A percentile compares a stretch with the other conserved stretches of the same genome.
These are phyloP conservation scores for Biscogniauxia sp. DNA, from an alignment of 2,329 filamentous ascomycete genomes.

Conservation along the genomic window DNA sequence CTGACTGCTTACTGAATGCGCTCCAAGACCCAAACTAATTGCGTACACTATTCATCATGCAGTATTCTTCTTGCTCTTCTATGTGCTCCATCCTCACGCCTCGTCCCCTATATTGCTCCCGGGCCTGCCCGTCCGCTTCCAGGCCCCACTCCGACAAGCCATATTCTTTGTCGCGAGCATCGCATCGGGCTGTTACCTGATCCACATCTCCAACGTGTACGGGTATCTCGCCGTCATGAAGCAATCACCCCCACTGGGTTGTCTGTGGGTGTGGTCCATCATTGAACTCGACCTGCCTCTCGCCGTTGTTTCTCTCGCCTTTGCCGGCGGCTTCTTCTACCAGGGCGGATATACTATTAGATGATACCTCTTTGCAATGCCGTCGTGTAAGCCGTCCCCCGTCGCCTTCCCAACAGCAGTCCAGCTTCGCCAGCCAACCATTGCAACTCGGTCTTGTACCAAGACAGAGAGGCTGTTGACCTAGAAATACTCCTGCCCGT, in stretches of 20 bases:
- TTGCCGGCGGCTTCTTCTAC: constrained; percentile 46
- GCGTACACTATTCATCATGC: background rate
- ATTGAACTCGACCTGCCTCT: constrained; percentile 75
- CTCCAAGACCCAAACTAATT: constrained; percentile 5
- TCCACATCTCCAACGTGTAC: constrained; percentile 75
- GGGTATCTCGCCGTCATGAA: constrained; percentile 91
- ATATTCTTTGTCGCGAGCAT: constrained; percentile 65
- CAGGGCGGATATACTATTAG: constrained; percentile 49
- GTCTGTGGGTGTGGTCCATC: constrained; percentile 90
- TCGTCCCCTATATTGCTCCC: constrained; percentile 50
- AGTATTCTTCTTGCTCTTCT: constrained; percentile 58
- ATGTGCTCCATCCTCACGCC: constrained; percentile 53
- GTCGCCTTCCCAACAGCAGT: constrained; percentile 38
- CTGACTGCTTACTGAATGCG: background rate
- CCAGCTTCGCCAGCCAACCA: constrained; percentile 44
- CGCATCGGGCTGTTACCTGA: constrained; percentile 70
- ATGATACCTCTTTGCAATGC: constrained; percentile 8
- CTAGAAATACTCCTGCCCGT: constrained; percentile 41
- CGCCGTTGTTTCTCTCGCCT: constrained; percentile 55
- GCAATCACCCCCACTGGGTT: constrained; percentile 81
- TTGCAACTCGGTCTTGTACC: constrained; percentile 35
- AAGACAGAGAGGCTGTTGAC: constrained; percentile 33
- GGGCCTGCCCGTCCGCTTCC: constrained; percentile 44
- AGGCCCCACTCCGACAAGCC: constrained; percentile 50
- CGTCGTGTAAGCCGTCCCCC: constrained; percentile 3